Conservation (phyloP, 1,284 basidiomycete genomes). For the Irpex sp. region DNA sequence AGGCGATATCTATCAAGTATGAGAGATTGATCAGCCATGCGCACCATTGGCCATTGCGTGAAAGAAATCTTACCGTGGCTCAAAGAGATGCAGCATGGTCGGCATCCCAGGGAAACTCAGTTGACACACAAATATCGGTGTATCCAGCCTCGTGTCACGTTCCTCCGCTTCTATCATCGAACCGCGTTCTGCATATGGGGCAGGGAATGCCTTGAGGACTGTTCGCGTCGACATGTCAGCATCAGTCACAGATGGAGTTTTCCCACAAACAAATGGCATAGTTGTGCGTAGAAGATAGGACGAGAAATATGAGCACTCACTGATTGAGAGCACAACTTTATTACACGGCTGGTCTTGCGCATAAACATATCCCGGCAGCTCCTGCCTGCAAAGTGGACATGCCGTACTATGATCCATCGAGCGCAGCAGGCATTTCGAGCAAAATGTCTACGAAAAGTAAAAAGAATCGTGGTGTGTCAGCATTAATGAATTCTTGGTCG, state of each 20-base stretch:
- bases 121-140: slow-evolving; percentile 88
- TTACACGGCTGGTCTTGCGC: slow-evolving; percentile 77
- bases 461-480: too few species aligned
- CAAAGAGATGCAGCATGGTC: slow-evolving; percentile 87
- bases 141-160: slow-evolving; percentile 72
- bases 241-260: not conserved
- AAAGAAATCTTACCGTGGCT: slow-evolving; percentile 53
- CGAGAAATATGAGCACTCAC: slow-evolving; percentile 38
- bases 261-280: too few species aligned
- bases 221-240: slow-evolving; percentile 7
- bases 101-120: slow-evolving; percentile 89
- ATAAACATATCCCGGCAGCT: slow-evolving; percentile 71
- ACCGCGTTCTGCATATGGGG: slow-evolving; percentile 49
- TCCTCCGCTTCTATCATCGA: slow-evolving; percentile 67
- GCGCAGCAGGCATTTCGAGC: slow-evolving; percentile 81
- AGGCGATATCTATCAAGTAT: slow-evolving; percentile 59
- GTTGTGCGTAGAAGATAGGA: too few species aligned
- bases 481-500: too few species aligned
- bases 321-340: slow-evolving; percentile 59
- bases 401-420: slow-evolving; percentile 79
- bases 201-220: slow-evolving; percentile 65
- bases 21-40: not conserved
- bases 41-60: not conserved
- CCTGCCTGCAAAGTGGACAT: slow-evolving; percentile 84
- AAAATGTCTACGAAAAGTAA: slow-evolving; percentile 67